Percentiles rank a stretch among this genome's conserved stretches.
Evolutionary conservation across 345 rosid genomes (phyloP).

Genomic region (Jatropha curcas): DNA sequence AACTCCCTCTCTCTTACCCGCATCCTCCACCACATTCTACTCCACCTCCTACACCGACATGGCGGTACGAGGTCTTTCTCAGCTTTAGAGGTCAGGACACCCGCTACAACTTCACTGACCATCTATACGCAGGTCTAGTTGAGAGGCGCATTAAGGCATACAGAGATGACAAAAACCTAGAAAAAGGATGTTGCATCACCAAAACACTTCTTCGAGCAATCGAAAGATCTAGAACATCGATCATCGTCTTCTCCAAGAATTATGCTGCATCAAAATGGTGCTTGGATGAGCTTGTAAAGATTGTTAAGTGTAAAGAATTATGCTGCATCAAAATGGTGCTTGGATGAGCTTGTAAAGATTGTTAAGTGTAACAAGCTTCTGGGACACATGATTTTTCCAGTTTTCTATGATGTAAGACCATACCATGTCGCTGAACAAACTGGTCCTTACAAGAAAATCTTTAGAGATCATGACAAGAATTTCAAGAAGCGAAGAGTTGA

Average conservation of each 20-base stretch:
- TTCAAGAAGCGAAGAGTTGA: background rate
- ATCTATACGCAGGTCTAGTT: background rate
- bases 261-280: too few relatives aligned
- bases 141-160: background rate
- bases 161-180: slow-evolving; percentile 5
- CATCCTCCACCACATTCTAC: too few relatives aligned
- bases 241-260: too few relatives aligned
- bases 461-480: background rate
- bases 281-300: background rate
- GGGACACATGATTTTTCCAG: background rate
- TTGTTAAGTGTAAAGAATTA: background rate
- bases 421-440: slow-evolving; percentile 1
- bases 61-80: background rate
- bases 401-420: slow-evolving; percentile 2
- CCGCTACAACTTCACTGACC: background rate
- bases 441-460: background rate
- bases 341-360: slow-evolving; percentile 10
- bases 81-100: slow-evolving; percentile 7
- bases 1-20: too few relatives aligned
- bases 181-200: background rate
- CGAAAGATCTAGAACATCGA: too few relatives aligned
- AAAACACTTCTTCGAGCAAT: background rate
- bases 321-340: background rate
- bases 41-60: background rate
- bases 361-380: background rate